Evolutionary conservation across 106 monocot species (phyloP).

Genomic region (Amphibolis antarctica): DNA sequence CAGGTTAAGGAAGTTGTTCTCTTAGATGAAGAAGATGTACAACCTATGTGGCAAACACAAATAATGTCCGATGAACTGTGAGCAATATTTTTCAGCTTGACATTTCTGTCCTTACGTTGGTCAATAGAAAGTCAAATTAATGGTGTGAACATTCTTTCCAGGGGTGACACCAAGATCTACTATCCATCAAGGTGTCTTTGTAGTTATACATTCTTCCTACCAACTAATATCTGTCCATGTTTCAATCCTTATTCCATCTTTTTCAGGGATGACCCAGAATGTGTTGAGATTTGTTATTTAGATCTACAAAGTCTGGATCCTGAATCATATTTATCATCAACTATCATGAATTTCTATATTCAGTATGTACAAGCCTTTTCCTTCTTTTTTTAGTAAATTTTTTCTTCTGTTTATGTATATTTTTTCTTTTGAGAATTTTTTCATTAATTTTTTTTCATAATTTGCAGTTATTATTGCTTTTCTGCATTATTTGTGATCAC

Average conservation of each 20-base stretch:
- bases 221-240: neutral
- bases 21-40: constrained; percentile 18
- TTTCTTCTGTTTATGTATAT: neutral
- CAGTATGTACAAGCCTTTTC: constrained; percentile 31
- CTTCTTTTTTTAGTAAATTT: neutral
- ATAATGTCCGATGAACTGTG: constrained; percentile 7
- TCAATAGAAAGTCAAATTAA: neutral
- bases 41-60: constrained; percentile 4
- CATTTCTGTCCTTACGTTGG: neutral
- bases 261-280: constrained; percentile 56
- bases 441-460: neutral
- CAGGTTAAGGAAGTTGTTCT: constrained; percentile 17
- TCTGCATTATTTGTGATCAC: too few species aligned
- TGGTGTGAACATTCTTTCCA: constrained; percentile 15
- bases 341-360: constrained; percentile 93
- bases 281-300: constrained; percentile 53
- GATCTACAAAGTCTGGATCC: constrained; percentile 78
- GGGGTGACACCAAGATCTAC: constrained; percentile 44
- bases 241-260: neutral
- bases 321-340: constrained; percentile 61
- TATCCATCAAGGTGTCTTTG: constrained; percentile 71
- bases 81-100: neutral
- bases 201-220: neutral
- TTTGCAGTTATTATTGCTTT: too few species aligned
- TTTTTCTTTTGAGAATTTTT: neutral